A percentile compares a stretch with the other conserved stretches of the same genome.
These are phyloP conservation scores for Paxillus involutus DNA, from an alignment of 768 basidiomycete genomes.

Conservation along the genomic window DNA sequence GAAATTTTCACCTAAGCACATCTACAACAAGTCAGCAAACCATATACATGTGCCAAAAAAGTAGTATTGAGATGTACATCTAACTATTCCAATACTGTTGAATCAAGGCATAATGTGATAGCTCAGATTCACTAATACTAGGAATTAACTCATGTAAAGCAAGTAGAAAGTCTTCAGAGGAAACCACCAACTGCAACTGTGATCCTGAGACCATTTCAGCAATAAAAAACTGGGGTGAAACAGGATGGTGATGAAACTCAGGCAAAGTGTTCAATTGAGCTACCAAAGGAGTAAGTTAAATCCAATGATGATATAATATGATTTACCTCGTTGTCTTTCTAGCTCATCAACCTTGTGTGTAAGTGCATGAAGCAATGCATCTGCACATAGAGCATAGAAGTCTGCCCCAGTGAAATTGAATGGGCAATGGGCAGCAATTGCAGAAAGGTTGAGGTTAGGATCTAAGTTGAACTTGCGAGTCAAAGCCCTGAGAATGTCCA, in stretches of 20 bases:
- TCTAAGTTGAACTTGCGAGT: constrained; percentile 90
- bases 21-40: too few relatives aligned
- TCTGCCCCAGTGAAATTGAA: constrained; percentile 98
- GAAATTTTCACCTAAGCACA: neutral
- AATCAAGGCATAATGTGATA: constrained; percentile 78
- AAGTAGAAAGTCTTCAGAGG: constrained; percentile 67
- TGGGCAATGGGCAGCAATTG: constrained; percentile 72
- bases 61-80: neutral
- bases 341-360: constrained; percentile 79
- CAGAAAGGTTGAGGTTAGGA: constrained; percentile 57
- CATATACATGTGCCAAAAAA: too few relatives aligned
- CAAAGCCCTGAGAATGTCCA: constrained; percentile 83
- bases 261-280: constrained; percentile 46
- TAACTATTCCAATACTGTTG: constrained; percentile 20
- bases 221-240: constrained; percentile 90
- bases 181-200: constrained; percentile 78
- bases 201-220: constrained; percentile 70
- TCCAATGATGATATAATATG: neutral
- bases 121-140: constrained; percentile 81
- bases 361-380: constrained; percentile 96
- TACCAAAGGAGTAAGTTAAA: neutral
- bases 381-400: constrained; percentile 96
- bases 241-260: constrained; percentile 47
- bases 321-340: constrained; percentile 71
- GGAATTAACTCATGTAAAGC: constrained; percentile 75